A percentile compares a stretch with the other conserved stretches of the same genome.
phyloP scores from a whole-genome alignment of 108 stramenopile species.

The Fistulifera solaris region DNA sequence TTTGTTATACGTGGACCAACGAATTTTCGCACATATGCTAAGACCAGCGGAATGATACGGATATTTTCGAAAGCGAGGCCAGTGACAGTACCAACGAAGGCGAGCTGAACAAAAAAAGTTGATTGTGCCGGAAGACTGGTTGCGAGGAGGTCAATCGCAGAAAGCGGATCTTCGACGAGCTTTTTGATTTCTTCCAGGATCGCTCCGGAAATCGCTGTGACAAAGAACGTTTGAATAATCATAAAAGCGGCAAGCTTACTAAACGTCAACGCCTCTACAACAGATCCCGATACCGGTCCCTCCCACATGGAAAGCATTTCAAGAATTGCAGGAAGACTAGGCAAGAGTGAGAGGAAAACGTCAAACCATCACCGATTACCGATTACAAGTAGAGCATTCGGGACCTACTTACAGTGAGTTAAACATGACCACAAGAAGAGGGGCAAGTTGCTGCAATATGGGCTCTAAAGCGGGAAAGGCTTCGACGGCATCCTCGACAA shows the following conservation, averaged over 20 bases:
- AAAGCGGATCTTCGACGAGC: slow-evolving; percentile 10
- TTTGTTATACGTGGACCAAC: slow-evolving; percentile 54
- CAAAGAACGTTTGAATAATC: slow-evolving; percentile 49
- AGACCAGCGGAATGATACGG: slow-evolving; percentile 29
- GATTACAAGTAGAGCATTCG: too few species aligned
- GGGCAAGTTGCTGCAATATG: slow-evolving; percentile 23
- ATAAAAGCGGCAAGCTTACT: slow-evolving; percentile 47
- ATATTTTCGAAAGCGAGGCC: slow-evolving; percentile 39
- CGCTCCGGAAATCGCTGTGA: slow-evolving; percentile 5
- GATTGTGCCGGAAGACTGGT: slow-evolving; percentile 26
- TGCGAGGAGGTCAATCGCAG: slow-evolving; percentile 27
- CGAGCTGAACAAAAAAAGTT: slow-evolving; percentile 34
- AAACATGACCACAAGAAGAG: slow-evolving; percentile 29
- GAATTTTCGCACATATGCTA: slow-evolving; percentile 28
- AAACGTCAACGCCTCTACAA: slow-evolving; percentile 42
- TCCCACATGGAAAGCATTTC: slow-evolving; percentile 20
- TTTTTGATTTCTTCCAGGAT: neutral
- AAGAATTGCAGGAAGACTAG: slow-evolving; percentile 22
- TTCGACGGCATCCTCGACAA: slow-evolving; percentile 20
- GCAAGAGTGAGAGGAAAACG: too few species aligned
- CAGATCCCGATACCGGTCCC: slow-evolving; percentile 24
- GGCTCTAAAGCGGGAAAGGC: slow-evolving; percentile 16
- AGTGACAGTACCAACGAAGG: slow-evolving; percentile 42
- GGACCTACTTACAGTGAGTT: slow-evolving; percentile 6
- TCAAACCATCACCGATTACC: too few species aligned